Evolutionary conservation across 768 basidiomycete genomes (phyloP).

Genomic region (Boletus insuetus): DNA sequence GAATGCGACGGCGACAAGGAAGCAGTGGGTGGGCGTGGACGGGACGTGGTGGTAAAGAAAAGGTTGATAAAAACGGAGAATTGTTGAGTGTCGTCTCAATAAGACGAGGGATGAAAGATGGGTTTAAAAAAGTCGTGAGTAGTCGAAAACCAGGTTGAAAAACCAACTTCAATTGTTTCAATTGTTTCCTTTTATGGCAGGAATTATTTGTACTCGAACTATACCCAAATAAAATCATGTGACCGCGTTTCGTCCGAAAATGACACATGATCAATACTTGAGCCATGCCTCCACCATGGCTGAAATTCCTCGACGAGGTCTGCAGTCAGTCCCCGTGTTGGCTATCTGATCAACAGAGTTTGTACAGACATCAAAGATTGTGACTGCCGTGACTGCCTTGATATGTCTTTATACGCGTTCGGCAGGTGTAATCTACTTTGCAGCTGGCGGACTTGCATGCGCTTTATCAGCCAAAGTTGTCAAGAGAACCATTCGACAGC

Average conservation of each 20-base stretch:
- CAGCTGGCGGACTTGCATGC: slow-evolving; percentile 55
- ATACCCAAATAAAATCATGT: slow-evolving; percentile 33
- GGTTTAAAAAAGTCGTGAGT: slow-evolving; percentile 3
- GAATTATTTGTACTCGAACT: slow-evolving; percentile 28
- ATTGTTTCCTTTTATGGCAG: slow-evolving; percentile 21
- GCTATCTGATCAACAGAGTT: background rate
- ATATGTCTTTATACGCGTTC: slow-evolving; percentile 61
- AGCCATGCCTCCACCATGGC: slow-evolving; percentile 20
- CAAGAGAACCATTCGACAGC: slow-evolving; percentile 62
- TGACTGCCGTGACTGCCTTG: slow-evolving; percentile 48
- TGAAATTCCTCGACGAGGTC: slow-evolving; percentile 35
- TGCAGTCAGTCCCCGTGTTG: background rate
- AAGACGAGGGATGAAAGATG: slow-evolving; percentile 18
- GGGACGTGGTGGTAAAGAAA: slow-evolving; percentile 58
- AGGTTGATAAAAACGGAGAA: background rate
- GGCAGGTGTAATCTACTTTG: slow-evolving; percentile 58
- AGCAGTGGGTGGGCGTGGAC: slow-evolving; percentile 56
- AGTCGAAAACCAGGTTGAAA: slow-evolving; percentile 22
- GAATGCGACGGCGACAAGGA: slow-evolving; percentile 75
- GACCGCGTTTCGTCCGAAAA: slow-evolving; percentile 26
- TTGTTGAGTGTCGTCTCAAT: slow-evolving; percentile 12
- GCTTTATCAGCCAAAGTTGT: slow-evolving; percentile 55
- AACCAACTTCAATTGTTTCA: slow-evolving; percentile 27
- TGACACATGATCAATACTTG: slow-evolving; percentile 4
- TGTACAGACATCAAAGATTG: slow-evolving; percentile 56